Evolutionary conservation across 2,329 filamentous ascomycete genomes (phyloP).

Genomic region (Tympanopsis confertula): DNA sequence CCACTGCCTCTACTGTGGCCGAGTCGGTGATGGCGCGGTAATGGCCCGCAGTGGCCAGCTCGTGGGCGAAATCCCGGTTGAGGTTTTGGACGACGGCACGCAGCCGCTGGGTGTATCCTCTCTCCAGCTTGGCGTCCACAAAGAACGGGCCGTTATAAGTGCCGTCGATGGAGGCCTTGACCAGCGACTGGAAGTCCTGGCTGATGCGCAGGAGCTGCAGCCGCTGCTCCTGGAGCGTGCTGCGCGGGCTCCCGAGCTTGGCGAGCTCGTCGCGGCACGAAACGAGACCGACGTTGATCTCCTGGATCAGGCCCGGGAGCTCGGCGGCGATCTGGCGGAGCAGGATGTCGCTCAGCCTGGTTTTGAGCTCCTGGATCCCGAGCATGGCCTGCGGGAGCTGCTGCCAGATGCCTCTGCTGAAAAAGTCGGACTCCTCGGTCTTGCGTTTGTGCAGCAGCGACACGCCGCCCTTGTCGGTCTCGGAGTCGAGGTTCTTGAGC

Average conservation of each 20-base stretch:
- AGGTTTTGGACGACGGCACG: conserved; percentile 17
- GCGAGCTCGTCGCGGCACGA: conserved; percentile 7
- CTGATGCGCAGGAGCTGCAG: conserved; percentile 21
- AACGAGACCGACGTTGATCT: conserved; percentile 11
- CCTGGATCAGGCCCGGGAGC: conserved; percentile 12
- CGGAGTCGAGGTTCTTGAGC: neutral
- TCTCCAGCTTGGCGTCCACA: conserved; percentile 9
- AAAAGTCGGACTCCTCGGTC: conserved; percentile 10
- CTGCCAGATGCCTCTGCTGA: conserved; percentile 20
- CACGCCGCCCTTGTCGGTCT: no score
- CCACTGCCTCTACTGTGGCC: neutral
- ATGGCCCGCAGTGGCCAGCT: conserved; percentile 12
- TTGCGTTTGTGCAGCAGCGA: no score
- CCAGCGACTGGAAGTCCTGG: conserved; percentile 22
- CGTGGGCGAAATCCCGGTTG: conserved; percentile 15
- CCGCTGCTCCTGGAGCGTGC: conserved; percentile 13
- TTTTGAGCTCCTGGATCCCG: conserved; percentile 16
- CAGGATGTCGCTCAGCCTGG: conserved; percentile 22
- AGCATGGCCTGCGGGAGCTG: neutral
- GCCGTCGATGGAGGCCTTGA: conserved; percentile 23
- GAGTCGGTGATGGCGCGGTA: conserved; percentile 3
- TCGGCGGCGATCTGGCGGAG: conserved; percentile 15
- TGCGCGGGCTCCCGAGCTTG: conserved; percentile 12
- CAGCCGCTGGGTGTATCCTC: conserved; percentile 10
- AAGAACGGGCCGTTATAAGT: conserved; percentile 27